phyloP scores from a whole-genome alignment of 2,329 filamentous ascomycete species.

The Penicillium capsulatum region DNA sequence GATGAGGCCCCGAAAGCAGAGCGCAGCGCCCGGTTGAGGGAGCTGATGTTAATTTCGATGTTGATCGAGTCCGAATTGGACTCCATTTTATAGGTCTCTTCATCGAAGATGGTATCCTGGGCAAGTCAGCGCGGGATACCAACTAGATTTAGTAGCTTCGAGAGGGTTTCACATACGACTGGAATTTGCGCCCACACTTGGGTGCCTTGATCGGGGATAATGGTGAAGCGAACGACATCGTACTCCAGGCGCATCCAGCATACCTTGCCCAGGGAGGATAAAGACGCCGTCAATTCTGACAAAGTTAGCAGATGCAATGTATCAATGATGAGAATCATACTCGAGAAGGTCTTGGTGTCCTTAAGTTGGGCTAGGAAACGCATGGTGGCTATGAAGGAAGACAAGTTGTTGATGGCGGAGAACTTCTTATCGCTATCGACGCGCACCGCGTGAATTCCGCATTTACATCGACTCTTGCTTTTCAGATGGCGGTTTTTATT shows the following conservation, averaged over 20 bases:
- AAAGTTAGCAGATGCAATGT: conserved; percentile 5
- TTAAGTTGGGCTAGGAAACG: conserved; percentile 33
- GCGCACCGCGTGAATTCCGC: too few relatives aligned
- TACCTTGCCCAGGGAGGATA: conserved; percentile 69
- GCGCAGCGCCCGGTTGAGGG: conserved; percentile 84
- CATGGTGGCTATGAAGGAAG: conserved; percentile 21
- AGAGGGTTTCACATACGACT: conserved; percentile 37
- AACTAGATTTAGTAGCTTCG: too few relatives aligned
- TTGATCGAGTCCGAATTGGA: conserved; percentile 94
- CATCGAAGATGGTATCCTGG: conserved; percentile 80
- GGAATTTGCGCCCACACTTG: conserved; percentile 86
- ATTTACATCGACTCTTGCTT: too few relatives aligned
- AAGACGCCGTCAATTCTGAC: conserved; percentile 57
- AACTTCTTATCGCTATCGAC: conserved; percentile 12
- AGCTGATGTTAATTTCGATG: conserved; percentile 84
- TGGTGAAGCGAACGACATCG: conserved; percentile 84
- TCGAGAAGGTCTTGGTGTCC: conserved; percentile 25
- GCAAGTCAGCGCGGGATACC: not conserved
- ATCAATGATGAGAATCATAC: conserved; percentile 2
- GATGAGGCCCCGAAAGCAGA: conserved; percentile 78
- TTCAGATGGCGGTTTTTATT: too few relatives aligned
- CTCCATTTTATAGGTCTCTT: conserved; percentile 69
- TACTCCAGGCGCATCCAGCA: conserved; percentile 88
- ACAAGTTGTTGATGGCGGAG: conserved; percentile 8
- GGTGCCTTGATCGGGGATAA: conserved; percentile 88